Conservation (phyloP, 2,329 filamentous ascomycete genomes). For the Rutstroemia sp. region DNA sequence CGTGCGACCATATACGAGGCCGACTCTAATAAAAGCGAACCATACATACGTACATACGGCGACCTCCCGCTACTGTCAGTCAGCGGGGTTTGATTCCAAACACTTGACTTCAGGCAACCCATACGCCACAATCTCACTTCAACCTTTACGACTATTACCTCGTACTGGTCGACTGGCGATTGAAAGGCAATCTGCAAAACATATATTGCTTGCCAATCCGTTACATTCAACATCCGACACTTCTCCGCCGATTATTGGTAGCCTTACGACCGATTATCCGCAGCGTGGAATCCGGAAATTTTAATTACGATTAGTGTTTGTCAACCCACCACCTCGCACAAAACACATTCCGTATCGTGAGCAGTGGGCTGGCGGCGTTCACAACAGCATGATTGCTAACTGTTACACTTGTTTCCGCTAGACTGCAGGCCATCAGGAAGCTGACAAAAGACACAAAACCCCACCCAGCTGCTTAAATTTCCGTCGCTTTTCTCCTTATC, state of each 20-base stretch:
- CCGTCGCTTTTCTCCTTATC: background rate
- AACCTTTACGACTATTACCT: background rate
- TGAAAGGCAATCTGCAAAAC: slow-evolving; percentile 2
- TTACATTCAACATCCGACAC: slow-evolving; percentile 3
- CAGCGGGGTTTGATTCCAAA: slow-evolving; percentile 2
- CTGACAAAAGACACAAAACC: background rate
- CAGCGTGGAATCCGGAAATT: background rate
- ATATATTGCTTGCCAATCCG: background rate
- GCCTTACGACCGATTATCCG: slow-evolving; percentile 2
- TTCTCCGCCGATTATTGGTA: slow-evolving; percentile 5
- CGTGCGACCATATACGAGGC: background rate
- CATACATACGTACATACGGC: background rate
- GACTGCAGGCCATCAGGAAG: background rate
- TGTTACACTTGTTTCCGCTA: background rate
- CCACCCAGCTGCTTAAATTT: background rate
- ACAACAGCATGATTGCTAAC: slow-evolving; percentile 3
- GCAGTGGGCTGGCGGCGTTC: background rate
- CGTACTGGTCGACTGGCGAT: background rate
- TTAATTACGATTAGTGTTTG: background rate
- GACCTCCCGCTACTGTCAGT: background rate
- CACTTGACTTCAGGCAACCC: background rate
- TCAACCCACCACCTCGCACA: background rate
- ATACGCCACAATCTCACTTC: slow-evolving; percentile 6
- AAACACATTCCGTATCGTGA: background rate
- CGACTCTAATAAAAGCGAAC: background rate